Base-by-base conservation (phyloP, 306 rosid genomes). In the Quercus mongolica region DNA sequence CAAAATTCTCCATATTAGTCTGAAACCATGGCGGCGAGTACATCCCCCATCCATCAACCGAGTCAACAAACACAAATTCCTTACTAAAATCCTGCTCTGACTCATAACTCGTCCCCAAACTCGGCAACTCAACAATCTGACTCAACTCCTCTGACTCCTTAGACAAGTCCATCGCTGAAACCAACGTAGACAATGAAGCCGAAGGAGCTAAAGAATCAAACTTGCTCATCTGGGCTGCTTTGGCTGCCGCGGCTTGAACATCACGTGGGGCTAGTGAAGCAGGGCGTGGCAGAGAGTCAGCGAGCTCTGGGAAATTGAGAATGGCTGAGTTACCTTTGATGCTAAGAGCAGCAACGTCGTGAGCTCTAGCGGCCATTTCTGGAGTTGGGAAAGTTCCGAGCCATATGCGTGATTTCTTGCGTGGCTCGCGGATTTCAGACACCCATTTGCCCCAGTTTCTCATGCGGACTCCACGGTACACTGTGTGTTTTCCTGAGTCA, bases 371-470 rank as follows among this genome's bases (percentile, higher is more conserved):
- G 0, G 99, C 99, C 99, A 96, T 96, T 82, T 96, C 98, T 0
- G 98, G 94, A 0, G 90, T 90, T 0, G 93, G 89, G 63, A 91
- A 96, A 65, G 99, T 96, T 1, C 99, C 99, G 1, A 96, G 86
- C 99, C 99, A 96, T 89, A 96, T 96, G 76, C 99, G 92, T 0
- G 99, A 96, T 77, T 96, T 96, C 88, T 96, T 96, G 2, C 93
- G 78, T 0, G 99, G 99, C 87, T 96, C 98, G 0, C 99, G 91
- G 75, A 96, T 96, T 87, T 96, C 99, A 0, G 99, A 96, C 13
- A 96, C 99, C 99, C 99, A 96, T 83, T 96, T 96, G 0, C 99
- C 99, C 99, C 99, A 96, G 28, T 81, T 93, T 2, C 99, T 67
- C 99, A 91, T 96, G 0, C 99, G 88, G 1, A 96, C 99, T 0